A percentile compares a stretch with the other conserved stretches of the same genome.
Evolutionary conservation across 306 rosid genomes (phyloP).

Genomic region (Delonix regia): DNA sequence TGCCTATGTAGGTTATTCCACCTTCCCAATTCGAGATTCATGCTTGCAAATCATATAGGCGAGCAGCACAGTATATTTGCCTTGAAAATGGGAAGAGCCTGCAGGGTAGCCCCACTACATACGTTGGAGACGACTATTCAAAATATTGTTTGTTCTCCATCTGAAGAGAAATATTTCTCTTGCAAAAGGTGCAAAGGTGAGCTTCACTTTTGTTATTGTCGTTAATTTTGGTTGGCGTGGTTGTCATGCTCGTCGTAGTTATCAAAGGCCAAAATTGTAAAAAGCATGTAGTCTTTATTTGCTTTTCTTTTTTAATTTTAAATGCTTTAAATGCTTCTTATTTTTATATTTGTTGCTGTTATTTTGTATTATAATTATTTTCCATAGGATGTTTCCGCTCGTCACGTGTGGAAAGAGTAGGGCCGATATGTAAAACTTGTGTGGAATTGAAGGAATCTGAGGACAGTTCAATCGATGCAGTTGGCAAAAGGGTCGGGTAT

Average conservation of each 20-base stretch:
- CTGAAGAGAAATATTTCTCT: conserved; percentile 66
- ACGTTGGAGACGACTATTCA: conserved; percentile 72
- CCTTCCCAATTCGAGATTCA: conserved; percentile 96
- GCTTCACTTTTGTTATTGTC: conserved; percentile 31
- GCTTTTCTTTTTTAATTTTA: not conserved
- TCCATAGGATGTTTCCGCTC: conserved; percentile 69
- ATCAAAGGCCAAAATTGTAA: not conserved
- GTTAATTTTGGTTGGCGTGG: conserved; percentile 2
- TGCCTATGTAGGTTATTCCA: conserved; percentile 64
- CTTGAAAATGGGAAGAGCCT: conserved; percentile 91
- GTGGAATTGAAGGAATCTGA: conserved; percentile 55
- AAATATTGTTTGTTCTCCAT: conserved; percentile 62
- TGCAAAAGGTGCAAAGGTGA: conserved; percentile 88
- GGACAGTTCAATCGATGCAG: conserved; percentile 40
- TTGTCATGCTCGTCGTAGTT: conserved; percentile 12
- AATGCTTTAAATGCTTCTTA: conserved; percentile 28
- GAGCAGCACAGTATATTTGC: conserved; percentile 92
- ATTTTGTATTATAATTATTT: conserved; percentile 13
- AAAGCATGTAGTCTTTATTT: not conserved
- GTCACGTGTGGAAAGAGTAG: conserved; percentile 57
- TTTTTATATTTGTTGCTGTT: not conserved
- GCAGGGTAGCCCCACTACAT: conserved; percentile 65
- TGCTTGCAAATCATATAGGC: conserved; percentile 84
- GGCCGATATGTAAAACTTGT: conserved; percentile 75
- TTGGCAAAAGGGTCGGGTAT: conserved; percentile 62